Base-by-base conservation (phyloP, 768 basidiomycete species). In the Scleroderma citrinum region DNA sequence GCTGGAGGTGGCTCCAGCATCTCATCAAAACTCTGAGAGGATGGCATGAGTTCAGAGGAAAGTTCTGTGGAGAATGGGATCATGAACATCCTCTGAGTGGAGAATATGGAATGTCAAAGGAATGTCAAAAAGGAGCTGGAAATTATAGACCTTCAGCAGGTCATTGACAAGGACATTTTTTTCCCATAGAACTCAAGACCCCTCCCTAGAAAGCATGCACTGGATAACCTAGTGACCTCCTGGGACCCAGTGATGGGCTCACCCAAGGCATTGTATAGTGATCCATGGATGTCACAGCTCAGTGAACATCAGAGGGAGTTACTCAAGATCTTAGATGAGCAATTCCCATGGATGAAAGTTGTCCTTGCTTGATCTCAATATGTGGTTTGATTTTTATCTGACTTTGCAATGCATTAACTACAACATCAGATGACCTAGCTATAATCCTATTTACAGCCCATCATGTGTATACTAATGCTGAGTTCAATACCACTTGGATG, bases 1-100 rank as follows among this genome's bases (percentile, higher is more conserved):
- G 31, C 36, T 56, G 52, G 47, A n/a, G 30, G 2, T 56, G 52
- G 55, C 44, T 56, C 3, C 26, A 51, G 3, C 5, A 7, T 1
- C 21, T 53, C 3, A 7, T 56, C n/a, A 4, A 34, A n/a, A n/a
- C 7, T 3, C 47, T 56, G 34, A 0, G 49, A 57, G 6, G n/a
- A 52, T 14, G 51, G 49, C 1, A 52, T 55, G 51, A 57, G 54
- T 23, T 57, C 51, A 1, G 46, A 57, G 20, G 54, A 57, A 7
- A 57, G 53, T 7, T 11, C 20, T 7, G 5, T 55, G 0, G 41
- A 55, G 26, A 55, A 55, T 17, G 17, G 29, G 4, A 34, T 52
- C 0, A 23, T 48, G 37, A 26, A 13, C 5, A 30, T 55, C 3
- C 30, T 55, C 12, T 11, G 32, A 3, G 46, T 54, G 19, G 51